A percentile compares a stretch with the other conserved stretches of the same genome.
phyloP scores from a whole-genome alignment of 495 filamentous ascomycete species.

The Penicillium odoratum region DNA sequence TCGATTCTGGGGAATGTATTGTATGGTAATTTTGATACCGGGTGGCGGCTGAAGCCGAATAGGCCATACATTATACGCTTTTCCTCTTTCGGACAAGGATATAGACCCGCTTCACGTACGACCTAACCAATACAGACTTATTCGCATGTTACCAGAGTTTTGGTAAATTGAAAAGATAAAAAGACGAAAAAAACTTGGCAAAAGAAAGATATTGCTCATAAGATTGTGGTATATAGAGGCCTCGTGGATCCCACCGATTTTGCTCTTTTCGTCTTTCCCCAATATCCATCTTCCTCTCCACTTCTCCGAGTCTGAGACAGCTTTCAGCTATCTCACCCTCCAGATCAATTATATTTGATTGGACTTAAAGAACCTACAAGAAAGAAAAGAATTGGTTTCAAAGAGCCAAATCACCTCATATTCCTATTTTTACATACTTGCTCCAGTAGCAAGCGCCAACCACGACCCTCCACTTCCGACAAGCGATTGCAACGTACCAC shows the following conservation, averaged over 20 bases:
- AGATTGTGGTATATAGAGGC: slow-evolving; percentile 14
- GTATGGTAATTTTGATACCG: not conserved
- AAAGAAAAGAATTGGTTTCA: slow-evolving; percentile 13
- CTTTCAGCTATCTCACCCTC: slow-evolving; percentile 17
- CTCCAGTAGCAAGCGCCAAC: slow-evolving; percentile 20
- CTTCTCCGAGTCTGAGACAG: slow-evolving; percentile 14
- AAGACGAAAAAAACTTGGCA: slow-evolving; percentile 7
- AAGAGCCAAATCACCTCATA: slow-evolving; percentile 8
- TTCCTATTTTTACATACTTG: slow-evolving; percentile 9
- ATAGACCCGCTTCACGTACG: not conserved
- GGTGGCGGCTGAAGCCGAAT: not conserved
- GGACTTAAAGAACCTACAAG: slow-evolving; percentile 1
- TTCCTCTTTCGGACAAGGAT: not conserved
- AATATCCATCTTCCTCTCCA: not conserved
- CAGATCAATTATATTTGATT: not conserved
- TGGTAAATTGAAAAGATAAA: slow-evolving; percentile 10
- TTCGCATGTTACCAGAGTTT: slow-evolving; percentile 13
- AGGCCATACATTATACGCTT: not conserved
- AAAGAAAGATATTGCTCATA: slow-evolving; percentile 5
- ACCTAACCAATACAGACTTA: slow-evolving; percentile 7
- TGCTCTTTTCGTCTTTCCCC: slow-evolving; percentile 1
- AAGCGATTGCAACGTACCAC: slow-evolving; percentile 5
- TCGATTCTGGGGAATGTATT: not conserved
- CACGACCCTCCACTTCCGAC: slow-evolving; percentile 3
- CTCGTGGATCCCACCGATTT: slow-evolving; percentile 11